Base-by-base conservation (phyloP, 441 rosid species). In the Mallotus repandus region DNA sequence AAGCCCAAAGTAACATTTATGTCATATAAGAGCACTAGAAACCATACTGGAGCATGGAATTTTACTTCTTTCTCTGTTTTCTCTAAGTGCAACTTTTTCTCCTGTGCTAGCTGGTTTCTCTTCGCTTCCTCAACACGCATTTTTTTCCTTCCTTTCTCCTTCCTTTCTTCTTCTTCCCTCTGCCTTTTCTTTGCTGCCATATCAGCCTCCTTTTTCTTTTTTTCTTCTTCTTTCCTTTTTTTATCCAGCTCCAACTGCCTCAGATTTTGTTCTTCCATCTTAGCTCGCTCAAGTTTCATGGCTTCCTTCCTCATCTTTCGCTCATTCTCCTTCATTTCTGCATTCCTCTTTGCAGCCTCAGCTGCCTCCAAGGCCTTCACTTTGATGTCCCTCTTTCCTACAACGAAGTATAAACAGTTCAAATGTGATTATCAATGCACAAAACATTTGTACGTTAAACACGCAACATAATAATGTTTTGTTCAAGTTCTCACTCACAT, bases 291-390 rank as follows among this genome's bases (percentile, higher is more conserved):
- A 74, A 86, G 77, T 83, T 88, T 89, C 85, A 88, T 57, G 72
- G 97, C 97, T 74, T 96, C 97, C 85, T 88, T 96, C 85, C 87
- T 88, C 87, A 87, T 78, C 83, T 85, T 93, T 8, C 97, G 86
- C 57, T 96, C 97, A 81, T 86, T 85, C 74, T 96, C 98, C 81
- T 86, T 91, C 83, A 89, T 88, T 84, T 89, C 92, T 59, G 90
- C 94, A 77, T 88, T 88, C 69, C 91, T 89, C 79, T 83, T 92
- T 57, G 95, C 89, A 72, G 89, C 94, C 81, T 87, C 97, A 77
- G 99, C 98, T 78, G 90, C 92, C 82, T 86, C 98, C 72, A 96
- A 82, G 70, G 99, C 89, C 81, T 88, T 93, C 82, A 96, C 97
- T 86, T 88, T 92, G 58, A 92, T 83, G 68, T 92, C 93, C 78